Percentiles rank a stretch among this genome's conserved stretches.
These are phyloP conservation scores for Aspergillus sclerotialis DNA, from an alignment of 2,329 filamentous ascomycete species.

Conservation along the genomic window DNA sequence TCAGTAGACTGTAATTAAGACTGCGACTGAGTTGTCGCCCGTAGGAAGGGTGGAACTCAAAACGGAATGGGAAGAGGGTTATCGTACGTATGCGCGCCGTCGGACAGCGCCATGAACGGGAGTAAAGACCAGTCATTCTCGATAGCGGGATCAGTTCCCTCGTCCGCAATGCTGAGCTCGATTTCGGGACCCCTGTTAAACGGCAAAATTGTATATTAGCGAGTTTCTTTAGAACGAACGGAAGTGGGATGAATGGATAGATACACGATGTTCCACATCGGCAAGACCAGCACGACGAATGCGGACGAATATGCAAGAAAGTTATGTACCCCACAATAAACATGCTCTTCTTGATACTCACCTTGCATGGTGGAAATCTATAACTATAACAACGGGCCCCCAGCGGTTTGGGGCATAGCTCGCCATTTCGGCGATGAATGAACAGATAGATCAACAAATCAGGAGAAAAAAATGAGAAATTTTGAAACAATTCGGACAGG, in stretches of 20 bases:
- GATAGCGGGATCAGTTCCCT: slow-evolving; percentile 67
- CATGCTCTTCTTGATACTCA: too few species aligned
- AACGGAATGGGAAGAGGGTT: slow-evolving; percentile 1
- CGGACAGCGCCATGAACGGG: slow-evolving; percentile 93
- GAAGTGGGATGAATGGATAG: neutral
- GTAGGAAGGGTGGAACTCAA: neutral
- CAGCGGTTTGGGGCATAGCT: slow-evolving; percentile 41
- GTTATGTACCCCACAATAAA: too few species aligned
- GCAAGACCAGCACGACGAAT: too few species aligned
- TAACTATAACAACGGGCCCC: slow-evolving; percentile 65
- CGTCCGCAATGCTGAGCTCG: slow-evolving; percentile 79
- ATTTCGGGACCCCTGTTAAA: slow-evolving; percentile 72
- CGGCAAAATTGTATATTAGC: slow-evolving; percentile 3
- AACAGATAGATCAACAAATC: slow-evolving; percentile 5
- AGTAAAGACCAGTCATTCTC: slow-evolving; percentile 87
- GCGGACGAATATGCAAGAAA: too few species aligned
- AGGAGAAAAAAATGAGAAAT: neutral
- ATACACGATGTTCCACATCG: neutral
- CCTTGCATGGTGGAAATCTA: slow-evolving; percentile 74
- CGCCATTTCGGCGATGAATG: slow-evolving; percentile 11
- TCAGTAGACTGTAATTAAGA: neutral
- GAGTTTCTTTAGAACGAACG: slow-evolving; percentile 1
- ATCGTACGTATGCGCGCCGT: slow-evolving; percentile 84
- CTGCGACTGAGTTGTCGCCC: too few species aligned
- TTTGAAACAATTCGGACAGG: neutral